Evolutionary conservation across 2,329 filamentous ascomycete genomes (phyloP), one percentile per base, ranked within the genome.

Genomic region (Cordyceps farinosa): DNA sequence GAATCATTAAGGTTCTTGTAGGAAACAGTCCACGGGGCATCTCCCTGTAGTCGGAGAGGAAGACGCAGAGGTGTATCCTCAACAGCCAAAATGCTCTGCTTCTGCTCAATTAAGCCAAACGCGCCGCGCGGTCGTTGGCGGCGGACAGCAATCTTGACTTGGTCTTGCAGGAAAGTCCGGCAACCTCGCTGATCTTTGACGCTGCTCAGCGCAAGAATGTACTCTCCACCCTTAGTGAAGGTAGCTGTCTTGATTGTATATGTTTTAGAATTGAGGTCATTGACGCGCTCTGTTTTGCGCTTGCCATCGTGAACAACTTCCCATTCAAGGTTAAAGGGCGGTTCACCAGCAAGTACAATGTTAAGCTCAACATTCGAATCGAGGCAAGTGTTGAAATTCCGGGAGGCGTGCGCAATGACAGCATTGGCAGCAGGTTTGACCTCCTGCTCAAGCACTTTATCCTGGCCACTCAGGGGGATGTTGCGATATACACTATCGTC

Each of bases 361-460:
- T 91, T 86, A 34, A 95, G 86, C 38, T 88, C 84, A 7, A 93
- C 86, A 27, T 88, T 82, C 62, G 96, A 89, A 65, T 95, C 92
- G 62, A 98, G 89, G 72, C 95, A 99, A 55, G 90, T 87, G 69
- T 85, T 87, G 65, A 87, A 81, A 29, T 77, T 78, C 44, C 80
- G 78, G 27, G 82, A 78, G 8, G 80, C 79, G 32, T 82, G 78
- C 50, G 84, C 81, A 62, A 92, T 82, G 65, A 88, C 86, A 30
- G 94, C 94, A 10, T 90, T 91, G 7, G 95, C 94, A 4, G 93
- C 91, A 10, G 95, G 95, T 75, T 96, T 97, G 68, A 99, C 94
- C 70, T 92, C 88, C 75, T 98, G 94, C 75, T 96, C 89, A 47
- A 98, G 78, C 10, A 85, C 76, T 65, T 89, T 83, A 56, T 84